Conservation (phyloP, 2,329 filamentous ascomycete species). For the Penicillium sp. region DNA sequence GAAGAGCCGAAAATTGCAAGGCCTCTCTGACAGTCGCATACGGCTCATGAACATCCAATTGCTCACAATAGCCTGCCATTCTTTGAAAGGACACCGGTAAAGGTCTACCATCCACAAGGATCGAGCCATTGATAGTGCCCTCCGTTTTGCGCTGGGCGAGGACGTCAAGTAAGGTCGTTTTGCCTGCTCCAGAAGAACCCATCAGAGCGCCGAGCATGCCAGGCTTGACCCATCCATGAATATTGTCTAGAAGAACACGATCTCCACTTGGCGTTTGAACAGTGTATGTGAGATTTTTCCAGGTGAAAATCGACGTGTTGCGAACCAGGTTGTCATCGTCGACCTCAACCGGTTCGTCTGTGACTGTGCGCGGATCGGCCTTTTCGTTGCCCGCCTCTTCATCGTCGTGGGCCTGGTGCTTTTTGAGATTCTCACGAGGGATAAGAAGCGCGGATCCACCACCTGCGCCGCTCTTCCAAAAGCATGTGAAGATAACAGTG, state of each 20-base stretch:
- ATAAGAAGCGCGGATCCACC: no score
- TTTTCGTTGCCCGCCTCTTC: conserved; percentile 11
- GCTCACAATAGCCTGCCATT: conserved; percentile 57
- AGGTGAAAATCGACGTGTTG: no score
- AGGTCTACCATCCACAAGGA: conserved; percentile 69
- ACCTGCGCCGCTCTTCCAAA: no score
- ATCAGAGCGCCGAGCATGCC: conserved; percentile 84
- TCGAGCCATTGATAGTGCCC: conserved; percentile 79
- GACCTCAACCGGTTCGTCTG: conserved; percentile 7
- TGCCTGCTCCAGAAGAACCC: conserved; percentile 84
- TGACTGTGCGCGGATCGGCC: conserved; percentile 13
- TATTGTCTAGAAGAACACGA: conserved; percentile 70
- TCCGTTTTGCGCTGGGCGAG: conserved; percentile 77
- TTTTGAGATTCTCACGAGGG: no score
- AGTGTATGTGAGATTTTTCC: conserved; percentile 49
- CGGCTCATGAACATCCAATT: conserved; percentile 79
- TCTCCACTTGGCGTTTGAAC: conserved; percentile 69
- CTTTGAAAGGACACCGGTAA: conserved; percentile 28
- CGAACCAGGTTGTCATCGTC: no score
- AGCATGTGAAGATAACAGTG: no score
- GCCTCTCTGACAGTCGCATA: conserved; percentile 84
- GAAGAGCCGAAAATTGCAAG: conserved; percentile 73
- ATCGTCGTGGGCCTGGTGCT: no score
- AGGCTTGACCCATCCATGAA: conserved; percentile 89
- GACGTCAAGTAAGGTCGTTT: conserved; percentile 81